phyloP scores from a whole-genome alignment of 169 alveolate species.

The Eimeria maxima region DNA sequence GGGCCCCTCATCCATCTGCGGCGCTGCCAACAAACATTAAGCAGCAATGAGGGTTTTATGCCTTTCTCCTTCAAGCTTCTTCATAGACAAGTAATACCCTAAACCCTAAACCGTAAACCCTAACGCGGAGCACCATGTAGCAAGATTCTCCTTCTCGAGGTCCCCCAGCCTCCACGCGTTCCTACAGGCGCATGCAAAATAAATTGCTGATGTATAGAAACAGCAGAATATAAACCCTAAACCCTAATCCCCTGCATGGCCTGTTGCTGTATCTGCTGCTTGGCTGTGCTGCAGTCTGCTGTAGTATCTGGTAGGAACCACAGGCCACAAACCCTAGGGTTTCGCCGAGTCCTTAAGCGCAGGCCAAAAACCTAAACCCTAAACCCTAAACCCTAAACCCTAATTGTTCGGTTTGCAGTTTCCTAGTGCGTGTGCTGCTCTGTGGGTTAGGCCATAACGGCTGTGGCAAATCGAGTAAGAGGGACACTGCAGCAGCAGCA shows the following conservation, averaged over 20 bases:
- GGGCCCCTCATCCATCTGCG: neutral
- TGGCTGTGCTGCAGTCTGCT: conserved; percentile 15
- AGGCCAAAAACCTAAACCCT: neutral
- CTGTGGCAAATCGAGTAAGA: conserved; percentile 32
- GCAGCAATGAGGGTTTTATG: neutral
- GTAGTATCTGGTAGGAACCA: neutral
- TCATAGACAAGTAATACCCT: neutral
- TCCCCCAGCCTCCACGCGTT: no score
- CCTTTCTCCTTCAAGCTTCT: conserved; percentile 20
- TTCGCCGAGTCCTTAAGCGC: neutral
- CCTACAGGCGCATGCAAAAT: no score
- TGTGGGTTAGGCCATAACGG: neutral
- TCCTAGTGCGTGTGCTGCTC: neutral
- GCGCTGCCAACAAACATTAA: neutral
- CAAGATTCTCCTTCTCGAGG: no score
- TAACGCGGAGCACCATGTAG: neutral
- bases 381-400: conserved; percentile 54
- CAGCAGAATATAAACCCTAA: neutral
- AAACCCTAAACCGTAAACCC: conserved; percentile 44
- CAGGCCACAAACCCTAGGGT: neutral
- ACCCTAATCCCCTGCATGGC: neutral
- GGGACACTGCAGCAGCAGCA: conserved; percentile 12
- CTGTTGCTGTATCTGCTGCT: neutral
- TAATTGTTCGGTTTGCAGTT: neutral
- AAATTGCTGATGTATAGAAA: no score